Evolutionary conservation across 352 stramenopile genomes (phyloP).

Genomic region (Phytophthora litchii): DNA sequence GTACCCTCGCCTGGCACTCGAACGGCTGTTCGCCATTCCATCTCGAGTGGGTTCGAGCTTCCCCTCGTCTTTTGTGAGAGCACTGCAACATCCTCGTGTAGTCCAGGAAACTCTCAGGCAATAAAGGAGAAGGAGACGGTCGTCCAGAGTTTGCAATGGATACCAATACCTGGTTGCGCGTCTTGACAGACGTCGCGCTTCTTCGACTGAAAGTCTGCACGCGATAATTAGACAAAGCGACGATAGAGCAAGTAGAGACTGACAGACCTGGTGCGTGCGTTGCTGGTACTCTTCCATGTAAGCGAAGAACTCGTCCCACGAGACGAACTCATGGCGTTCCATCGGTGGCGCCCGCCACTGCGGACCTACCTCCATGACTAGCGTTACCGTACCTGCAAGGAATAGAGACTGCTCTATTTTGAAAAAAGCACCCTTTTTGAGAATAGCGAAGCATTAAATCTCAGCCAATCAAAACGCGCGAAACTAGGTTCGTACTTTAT

Average conservation of each 20-base stretch:
- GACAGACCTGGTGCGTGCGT: slow-evolving; percentile 28
- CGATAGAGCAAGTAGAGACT: not conserved
- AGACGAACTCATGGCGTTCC: slow-evolving; percentile 27
- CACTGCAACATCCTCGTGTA: slow-evolving; percentile 43
- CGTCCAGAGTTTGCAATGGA: slow-evolving; percentile 25
- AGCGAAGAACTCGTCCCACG: slow-evolving; percentile 36
- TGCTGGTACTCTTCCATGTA: slow-evolving; percentile 39
- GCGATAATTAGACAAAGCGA: not conserved
- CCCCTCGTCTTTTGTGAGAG: slow-evolving; percentile 20
- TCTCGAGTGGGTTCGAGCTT: slow-evolving; percentile 1
- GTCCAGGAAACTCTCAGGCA: slow-evolving; percentile 39
- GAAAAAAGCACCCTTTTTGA: too few species aligned
- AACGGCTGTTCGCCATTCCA: slow-evolving; percentile 34
- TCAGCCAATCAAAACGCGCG: too few species aligned
- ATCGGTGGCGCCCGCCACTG: slow-evolving; percentile 20
- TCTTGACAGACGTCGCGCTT: slow-evolving; percentile 39
- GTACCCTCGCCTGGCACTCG: slow-evolving; percentile 40
- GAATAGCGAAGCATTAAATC: too few species aligned
- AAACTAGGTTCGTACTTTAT: too few species aligned
- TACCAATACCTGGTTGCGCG: slow-evolving; percentile 36
- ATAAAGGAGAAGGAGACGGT: slow-evolving; percentile 5
- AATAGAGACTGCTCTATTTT: too few species aligned
- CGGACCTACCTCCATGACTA: not conserved
- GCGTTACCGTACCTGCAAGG: too few species aligned
- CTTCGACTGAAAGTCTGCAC: slow-evolving; percentile 33